A percentile compares a stretch with the other conserved stretches of the same genome.
phyloP scores from a whole-genome alignment of 495 filamentous ascomycete genomes.

The Aspergillus wentii region DNA sequence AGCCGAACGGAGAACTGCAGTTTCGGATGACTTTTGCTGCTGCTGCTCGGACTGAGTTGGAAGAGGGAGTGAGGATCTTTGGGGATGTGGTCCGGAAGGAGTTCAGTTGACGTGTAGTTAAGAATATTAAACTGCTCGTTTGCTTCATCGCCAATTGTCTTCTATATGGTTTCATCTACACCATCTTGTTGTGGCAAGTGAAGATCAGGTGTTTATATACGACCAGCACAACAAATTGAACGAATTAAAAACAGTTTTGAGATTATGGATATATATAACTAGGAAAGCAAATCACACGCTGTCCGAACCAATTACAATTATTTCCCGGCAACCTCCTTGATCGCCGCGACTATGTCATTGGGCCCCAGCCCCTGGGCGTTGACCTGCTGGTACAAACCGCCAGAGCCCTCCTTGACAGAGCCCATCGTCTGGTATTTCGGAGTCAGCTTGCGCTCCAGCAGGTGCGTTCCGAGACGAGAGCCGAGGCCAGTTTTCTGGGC shows the following conservation, averaged over 20 bases:
- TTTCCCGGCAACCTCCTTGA: constrained; percentile 23
- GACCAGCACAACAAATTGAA: too few relatives aligned
- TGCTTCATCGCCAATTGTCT: too few relatives aligned
- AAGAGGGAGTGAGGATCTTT: constrained; percentile 6
- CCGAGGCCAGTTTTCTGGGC: constrained; percentile 38
- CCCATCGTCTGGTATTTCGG: constrained; percentile 32
- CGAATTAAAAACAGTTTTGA: too few relatives aligned
- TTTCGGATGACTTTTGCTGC: constrained; percentile 12
- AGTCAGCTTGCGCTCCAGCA: constrained; percentile 29
- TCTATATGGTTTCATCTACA: too few relatives aligned
- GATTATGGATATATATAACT: too few relatives aligned
- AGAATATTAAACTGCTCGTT: too few relatives aligned
- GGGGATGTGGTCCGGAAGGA: neutral
- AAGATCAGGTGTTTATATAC: too few relatives aligned
- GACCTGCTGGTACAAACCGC: constrained; percentile 33
- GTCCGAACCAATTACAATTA: too few relatives aligned
- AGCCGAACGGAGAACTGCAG: neutral
- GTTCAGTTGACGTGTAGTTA: too few relatives aligned
- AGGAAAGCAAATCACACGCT: too few relatives aligned
- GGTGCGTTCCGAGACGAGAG: constrained; percentile 30
- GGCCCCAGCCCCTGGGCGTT: constrained; percentile 34
- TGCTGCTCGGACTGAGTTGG: constrained; percentile 3
- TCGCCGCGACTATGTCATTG: constrained; percentile 22
- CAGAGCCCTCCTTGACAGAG: constrained; percentile 31
- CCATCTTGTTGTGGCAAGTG: too few relatives aligned